Conservation (phyloP, 1,284 basidiomycete species). For the Phylloporus gajari region DNA sequence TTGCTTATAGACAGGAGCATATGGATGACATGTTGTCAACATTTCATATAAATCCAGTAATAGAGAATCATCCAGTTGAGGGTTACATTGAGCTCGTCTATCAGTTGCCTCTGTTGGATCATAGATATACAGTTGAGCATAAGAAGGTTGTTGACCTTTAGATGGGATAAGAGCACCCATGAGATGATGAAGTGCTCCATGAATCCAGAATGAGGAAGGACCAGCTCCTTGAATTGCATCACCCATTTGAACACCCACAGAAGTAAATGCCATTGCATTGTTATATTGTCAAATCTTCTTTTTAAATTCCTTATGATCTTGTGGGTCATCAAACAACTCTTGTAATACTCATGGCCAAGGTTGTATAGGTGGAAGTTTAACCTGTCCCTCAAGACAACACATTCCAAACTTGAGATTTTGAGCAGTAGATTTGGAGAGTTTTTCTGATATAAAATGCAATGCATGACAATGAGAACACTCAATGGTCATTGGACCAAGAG, state of each 20-base stretch:
- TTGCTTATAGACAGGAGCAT: too few species aligned
- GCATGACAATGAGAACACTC: constrained; percentile 36
- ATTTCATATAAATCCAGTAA: too few species aligned
- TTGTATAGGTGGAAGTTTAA: too few species aligned
- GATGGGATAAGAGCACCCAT: constrained; percentile 46
- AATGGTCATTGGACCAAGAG: neutral
- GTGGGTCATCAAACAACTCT: too few species aligned
- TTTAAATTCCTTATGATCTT: constrained; percentile 26
- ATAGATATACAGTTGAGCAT: constrained; percentile 54
- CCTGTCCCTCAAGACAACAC: too few species aligned
- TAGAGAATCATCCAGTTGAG: too few species aligned
- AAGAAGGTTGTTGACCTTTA: constrained; percentile 33
- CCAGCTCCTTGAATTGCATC: constrained; percentile 5
- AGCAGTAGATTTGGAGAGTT: constrained; percentile 15
- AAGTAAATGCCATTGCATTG: constrained; percentile 52
- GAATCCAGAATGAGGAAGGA: constrained; percentile 46
- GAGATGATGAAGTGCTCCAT: constrained; percentile 50
- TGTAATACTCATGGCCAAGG: too few species aligned
- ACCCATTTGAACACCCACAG: constrained; percentile 35
- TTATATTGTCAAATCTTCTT: constrained; percentile 51
- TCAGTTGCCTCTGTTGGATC: constrained; percentile 46
- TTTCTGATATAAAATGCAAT: constrained; percentile 35
- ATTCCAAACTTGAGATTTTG: constrained; percentile 3
- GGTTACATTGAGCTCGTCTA: neutral
- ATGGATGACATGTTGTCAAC: too few species aligned